Percentiles rank a stretch among this genome's conserved stretches.
phyloP scores from a whole-genome alignment of 169 alveolate species.

The Plasmodium vinckei region DNA sequence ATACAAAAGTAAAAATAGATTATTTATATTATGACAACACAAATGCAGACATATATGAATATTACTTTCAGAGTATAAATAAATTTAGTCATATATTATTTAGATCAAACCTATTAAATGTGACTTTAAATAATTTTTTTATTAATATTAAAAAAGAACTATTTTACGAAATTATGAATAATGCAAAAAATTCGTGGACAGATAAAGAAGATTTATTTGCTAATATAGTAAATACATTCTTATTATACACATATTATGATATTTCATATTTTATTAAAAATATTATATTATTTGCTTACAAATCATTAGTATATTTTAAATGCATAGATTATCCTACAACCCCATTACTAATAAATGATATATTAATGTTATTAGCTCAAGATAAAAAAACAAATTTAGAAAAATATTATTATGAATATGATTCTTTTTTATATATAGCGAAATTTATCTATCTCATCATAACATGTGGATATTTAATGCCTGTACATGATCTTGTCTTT shows the following conservation, averaged over 20 bases:
- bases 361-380: neutral
- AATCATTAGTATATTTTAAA: slow-evolving; percentile 28
- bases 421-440: slow-evolving; percentile 30
- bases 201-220: slow-evolving; percentile 41
- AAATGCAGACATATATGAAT: neutral
- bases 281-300: slow-evolving; percentile 36
- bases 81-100: slow-evolving; percentile 16
- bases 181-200: slow-evolving; percentile 37
- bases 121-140: slow-evolving; percentile 25
- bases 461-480: slow-evolving; percentile 71
- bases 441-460: slow-evolving; percentile 39
- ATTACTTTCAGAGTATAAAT: slow-evolving; percentile 21
- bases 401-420: slow-evolving; percentile 43
- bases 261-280: slow-evolving; percentile 34
- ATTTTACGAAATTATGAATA: slow-evolving; percentile 53
- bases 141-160: slow-evolving; percentile 50
- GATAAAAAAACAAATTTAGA: neutral
- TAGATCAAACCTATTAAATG: slow-evolving; percentile 7
- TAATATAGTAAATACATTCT: slow-evolving; percentile 32
- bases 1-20: slow-evolving; percentile 1
- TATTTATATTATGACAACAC: neutral
- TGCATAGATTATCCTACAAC: slow-evolving; percentile 54
- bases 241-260: slow-evolving; percentile 26
- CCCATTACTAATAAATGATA: slow-evolving; percentile 22
- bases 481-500: slow-evolving; percentile 13